These are phyloP conservation scores for Jaltomata sinuosa DNA, from an alignment of 257 asterid genomes.

Conservation along the genomic window DNA sequence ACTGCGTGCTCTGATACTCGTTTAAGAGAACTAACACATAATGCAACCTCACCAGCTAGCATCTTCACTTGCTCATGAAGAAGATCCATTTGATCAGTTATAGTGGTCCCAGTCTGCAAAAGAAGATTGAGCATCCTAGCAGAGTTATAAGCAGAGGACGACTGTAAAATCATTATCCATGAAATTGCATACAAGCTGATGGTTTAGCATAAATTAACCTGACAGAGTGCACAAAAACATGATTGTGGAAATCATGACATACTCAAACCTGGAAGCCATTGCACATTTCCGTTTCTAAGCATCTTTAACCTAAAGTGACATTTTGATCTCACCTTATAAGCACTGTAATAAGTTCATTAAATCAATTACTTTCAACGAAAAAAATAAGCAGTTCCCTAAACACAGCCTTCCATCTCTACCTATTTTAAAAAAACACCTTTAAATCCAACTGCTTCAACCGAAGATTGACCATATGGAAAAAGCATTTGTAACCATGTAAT, in stretches of 20 bases:
- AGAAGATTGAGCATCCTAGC: conserved; percentile 6
- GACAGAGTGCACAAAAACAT: not conserved
- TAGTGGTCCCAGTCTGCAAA: conserved; percentile 66
- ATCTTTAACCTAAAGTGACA: not conserved
- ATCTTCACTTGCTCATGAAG: conserved; percentile 65
- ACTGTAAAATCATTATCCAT: not conserved
- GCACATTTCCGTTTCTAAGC: not conserved
- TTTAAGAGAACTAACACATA: conserved; percentile 63
- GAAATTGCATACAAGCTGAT: not conserved
- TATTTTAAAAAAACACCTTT: not conserved
- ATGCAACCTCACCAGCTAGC: conserved; percentile 83
- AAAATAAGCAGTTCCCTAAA: not conserved
- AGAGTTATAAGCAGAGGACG: conserved; percentile 3
- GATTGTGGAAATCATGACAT: not conserved
- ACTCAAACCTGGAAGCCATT: not conserved
- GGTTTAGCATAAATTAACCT: not conserved
- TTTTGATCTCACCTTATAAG: not conserved
- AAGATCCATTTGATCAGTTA: conserved; percentile 82
- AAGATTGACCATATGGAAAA: not conserved
- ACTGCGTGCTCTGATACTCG: conserved; percentile 55
- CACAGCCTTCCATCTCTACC: not conserved
- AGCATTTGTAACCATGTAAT: not conserved
- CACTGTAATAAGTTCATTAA: not conserved
- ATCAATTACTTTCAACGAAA: not conserved
- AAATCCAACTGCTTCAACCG: not conserved